Evolutionary conservation across 805 yeast species (phyloP), one percentile per base, ranked within the genome.

Genomic region (Candida silvatica): DNA sequence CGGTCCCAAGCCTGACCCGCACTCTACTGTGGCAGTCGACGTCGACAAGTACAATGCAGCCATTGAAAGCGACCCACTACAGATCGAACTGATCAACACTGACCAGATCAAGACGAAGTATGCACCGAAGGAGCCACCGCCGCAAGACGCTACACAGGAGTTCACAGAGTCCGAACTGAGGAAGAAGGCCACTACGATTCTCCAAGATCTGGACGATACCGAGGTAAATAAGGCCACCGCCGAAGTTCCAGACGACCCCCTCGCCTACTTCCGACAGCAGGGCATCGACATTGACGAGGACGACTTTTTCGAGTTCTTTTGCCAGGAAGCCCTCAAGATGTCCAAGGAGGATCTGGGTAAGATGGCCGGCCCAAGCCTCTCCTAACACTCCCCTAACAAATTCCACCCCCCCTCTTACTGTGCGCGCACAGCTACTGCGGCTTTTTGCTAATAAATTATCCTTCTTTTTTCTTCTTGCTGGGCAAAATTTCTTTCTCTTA

Each of bases 221-320:
- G 32, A 29, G 12, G 41, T 47, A 11, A 37, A 47, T 19, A 45
- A 46, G 26, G 52, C 47, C 11, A 39, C 44, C 12, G 54, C 1
- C n/a, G n/a, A n/a, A n/a, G n/a, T n/a, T n/a, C 26, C 26, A 23
- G 26, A 23, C 9, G 26, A 23, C 26, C 26, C 26, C n/a, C n/a
- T n/a, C n/a, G n/a, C n/a, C n/a, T n/a, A n/a, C n/a, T n/a, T n/a
- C n/a, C n/a, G n/a, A n/a, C n/a, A n/a, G n/a, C n/a, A n/a, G n/a
- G 57, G 58, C 8, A 49, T 64, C 14, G 70, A 62, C 35, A 71
- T 77, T 6, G 75, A 73, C 45, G 83, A 77, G 44, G 85, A 78
- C 48, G 85, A 79, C 46, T 79, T 79, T 47, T 73, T 78, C 44
- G 86, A 79, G 48, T 77, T 64, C 45, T 74, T 76, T 48, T 56